phyloP scores from a whole-genome alignment of 164 flowering plant species.

The Santalum album region DNA sequence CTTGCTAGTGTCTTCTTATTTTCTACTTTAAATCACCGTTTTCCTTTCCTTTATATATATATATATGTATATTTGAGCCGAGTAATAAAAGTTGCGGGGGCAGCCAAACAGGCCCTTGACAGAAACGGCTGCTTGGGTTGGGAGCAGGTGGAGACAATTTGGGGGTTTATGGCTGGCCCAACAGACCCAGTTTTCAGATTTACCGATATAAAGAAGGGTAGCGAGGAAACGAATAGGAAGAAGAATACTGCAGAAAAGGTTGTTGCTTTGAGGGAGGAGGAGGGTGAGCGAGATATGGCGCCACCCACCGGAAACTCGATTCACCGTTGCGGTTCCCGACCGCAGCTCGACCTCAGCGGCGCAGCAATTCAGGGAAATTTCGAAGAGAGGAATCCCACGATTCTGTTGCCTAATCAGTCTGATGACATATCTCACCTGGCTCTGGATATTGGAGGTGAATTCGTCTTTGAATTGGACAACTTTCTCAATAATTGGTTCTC shows the following conservation, averaged over 20 bases:
- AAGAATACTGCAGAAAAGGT: slow-evolving; percentile 15
- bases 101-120: slow-evolving; percentile 2
- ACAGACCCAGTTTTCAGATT: slow-evolving; percentile 19
- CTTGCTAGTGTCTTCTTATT: too few species aligned
- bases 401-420: slow-evolving; percentile 89
- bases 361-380: slow-evolving; percentile 89
- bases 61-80: too few species aligned
- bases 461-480: too few species aligned
- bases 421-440: slow-evolving; percentile 92
- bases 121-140: slow-evolving; percentile 14
- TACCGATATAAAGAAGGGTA: slow-evolving; percentile 9
- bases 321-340: slow-evolving; percentile 70
- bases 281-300: slow-evolving; percentile 42
- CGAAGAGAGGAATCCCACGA: slow-evolving; percentile 81
- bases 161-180: slow-evolving; percentile 29
- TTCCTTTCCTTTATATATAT: too few species aligned
- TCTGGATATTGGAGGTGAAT: slow-evolving; percentile 84
- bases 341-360: slow-evolving; percentile 80
- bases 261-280: slow-evolving; percentile 18
- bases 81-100: too few species aligned
- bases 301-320: slow-evolving; percentile 37
- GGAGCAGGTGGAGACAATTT: slow-evolving; percentile 5
- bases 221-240: slow-evolving; percentile 4
- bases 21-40: too few species aligned
- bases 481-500: too few species aligned